Base-by-base conservation (phyloP, 495 filamentous ascomycete species). In the Lineolata rhizophorae region DNA sequence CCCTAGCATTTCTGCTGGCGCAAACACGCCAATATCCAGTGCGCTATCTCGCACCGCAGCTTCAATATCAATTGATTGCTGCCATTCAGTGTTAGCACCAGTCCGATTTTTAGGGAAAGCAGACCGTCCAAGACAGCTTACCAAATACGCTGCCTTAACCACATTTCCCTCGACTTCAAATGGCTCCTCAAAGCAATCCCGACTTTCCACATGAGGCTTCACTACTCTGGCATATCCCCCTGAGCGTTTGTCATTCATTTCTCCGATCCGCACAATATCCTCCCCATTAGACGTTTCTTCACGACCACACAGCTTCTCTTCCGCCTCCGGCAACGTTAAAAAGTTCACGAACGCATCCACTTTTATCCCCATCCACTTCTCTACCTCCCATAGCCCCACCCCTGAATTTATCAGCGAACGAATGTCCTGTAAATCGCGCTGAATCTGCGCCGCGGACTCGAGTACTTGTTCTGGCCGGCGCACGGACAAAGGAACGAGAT, bases 341-440 rank as follows among this genome's bases (percentile, higher is more conserved):
- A 70, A 69, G 39, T 73, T 73, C 27, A 71, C 65, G 47, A 61
- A 65, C 4, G 51, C 49, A 39, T 65, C 54, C 10, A 61, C 41
- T 22, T 42, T 46, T 3, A 62, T 0, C 58, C 30, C 60, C 12
- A 56, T 62, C 61, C 61, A 64, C 21, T 49, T 33, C 11, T 48
- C 40, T 6, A 64, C 49, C 38, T 60, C 48, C 36, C 48, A 50
- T 18, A 67, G 38, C 14, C 47, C 44, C 1, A 54, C 56, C 9
- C 36, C 34, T 1, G 55, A 41, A 38, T 58, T 61, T 18, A 50
- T 48, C 12, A 36, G 27, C 6, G 35, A 53, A 12, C 54, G 47
- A 14, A 66, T 56, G n/a, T 50, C 40, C 11, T 38, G 36, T 3
- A 67, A 29, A 42, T 64, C 62, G 2, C 30, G 32, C 36, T 66